Base-by-base conservation (phyloP, 176 grass and related monocot genomes). In the Zizania latifolia region DNA sequence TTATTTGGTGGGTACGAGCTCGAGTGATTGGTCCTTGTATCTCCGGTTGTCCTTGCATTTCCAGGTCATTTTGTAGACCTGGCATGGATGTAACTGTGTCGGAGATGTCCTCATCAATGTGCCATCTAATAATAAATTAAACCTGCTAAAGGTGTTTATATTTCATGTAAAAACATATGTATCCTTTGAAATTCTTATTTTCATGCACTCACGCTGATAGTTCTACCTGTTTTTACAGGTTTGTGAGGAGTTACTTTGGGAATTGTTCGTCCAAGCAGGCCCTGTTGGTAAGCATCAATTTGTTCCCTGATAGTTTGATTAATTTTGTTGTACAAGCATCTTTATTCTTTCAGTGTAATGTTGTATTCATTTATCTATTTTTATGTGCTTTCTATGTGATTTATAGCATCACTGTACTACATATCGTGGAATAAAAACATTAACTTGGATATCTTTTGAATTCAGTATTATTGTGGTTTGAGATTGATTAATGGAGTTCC, bases 191-290 rank as follows among this genome's bases (percentile, higher is more conserved):
- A 62, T 32, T 37, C 15, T 59, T 72, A 72, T 29, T 55, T 44
- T 32, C 33, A 70, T 28, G 30, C 14, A 35, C 53, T 26, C 8
- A 31, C 60, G 39, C 48, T 68, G 62, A 86, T 24, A 57, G 17
- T 58, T 40, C 31, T 83, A 19, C 24, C 43, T 3, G 21, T 65
- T 85, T 46, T 84, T 28, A 53, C 61, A 97, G 90, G 82, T 90
- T 62, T 79, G 82, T 0, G 93, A 97, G 76, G 91, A 99, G 78
- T 83, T 99, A 38, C 77, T 99, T n/a, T 99, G 96, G 92, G 96
- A 99, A 35, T 82, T 99, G 68, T 99, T 95, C 84, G 92, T 99
- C 26, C 92, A 99, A 86, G 87, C 96, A 24, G 96, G 96, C 19
- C 96, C 89, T 82, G 96, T 99, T 82, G 96, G 96, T 95, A 84